phyloP scores from a whole-genome alignment of 768 basidiomycete species.

The Pleurotus cornucopiae region DNA sequence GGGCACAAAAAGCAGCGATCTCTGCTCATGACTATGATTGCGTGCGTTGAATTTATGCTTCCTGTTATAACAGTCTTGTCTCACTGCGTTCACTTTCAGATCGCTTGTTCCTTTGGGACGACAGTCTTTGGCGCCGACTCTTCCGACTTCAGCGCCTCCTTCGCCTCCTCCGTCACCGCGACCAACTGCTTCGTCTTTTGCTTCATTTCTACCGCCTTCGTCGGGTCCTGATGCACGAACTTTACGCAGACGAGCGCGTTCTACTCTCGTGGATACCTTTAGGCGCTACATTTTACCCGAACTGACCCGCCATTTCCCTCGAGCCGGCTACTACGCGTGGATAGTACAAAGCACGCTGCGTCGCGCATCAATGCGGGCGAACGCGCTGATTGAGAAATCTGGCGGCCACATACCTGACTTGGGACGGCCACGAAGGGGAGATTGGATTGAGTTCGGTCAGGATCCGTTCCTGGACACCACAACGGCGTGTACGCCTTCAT shows the following conservation, averaged over 20 bases:
- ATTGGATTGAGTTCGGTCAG: conserved; percentile 8
- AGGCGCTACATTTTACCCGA: conserved; percentile 57
- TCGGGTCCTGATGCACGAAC: conserved; percentile 30
- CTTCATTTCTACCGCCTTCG: conserved; percentile 11
- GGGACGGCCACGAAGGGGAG: conserved; percentile 7
- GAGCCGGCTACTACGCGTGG: conserved; percentile 49
- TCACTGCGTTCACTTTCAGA: conserved; percentile 10
- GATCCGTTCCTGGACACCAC: conserved; percentile 14
- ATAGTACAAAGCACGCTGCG: conserved; percentile 51
- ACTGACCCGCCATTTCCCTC: conserved; percentile 33
- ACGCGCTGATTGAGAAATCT: conserved; percentile 34
- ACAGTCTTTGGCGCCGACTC: conserved; percentile 25
- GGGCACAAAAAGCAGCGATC: conserved; percentile 72
- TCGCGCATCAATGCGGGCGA: conserved; percentile 37
- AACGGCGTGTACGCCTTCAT: conserved; percentile 25
- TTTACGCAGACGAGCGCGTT: conserved; percentile 60
- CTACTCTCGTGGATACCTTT: conserved; percentile 63
- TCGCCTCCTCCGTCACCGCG: conserved; percentile 24
- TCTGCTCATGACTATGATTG: conserved; percentile 64
- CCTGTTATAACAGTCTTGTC: conserved; percentile 11
- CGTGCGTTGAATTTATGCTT: conserved; percentile 30
- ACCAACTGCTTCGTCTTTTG: conserved; percentile 17
- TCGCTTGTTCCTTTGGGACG: conserved; percentile 26
- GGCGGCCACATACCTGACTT: conserved; percentile 10
- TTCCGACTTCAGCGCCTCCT: conserved; percentile 23